Conservation (phyloP, 2,329 filamentous ascomycete genomes). For the Tolypocladium endophyticum region DNA sequence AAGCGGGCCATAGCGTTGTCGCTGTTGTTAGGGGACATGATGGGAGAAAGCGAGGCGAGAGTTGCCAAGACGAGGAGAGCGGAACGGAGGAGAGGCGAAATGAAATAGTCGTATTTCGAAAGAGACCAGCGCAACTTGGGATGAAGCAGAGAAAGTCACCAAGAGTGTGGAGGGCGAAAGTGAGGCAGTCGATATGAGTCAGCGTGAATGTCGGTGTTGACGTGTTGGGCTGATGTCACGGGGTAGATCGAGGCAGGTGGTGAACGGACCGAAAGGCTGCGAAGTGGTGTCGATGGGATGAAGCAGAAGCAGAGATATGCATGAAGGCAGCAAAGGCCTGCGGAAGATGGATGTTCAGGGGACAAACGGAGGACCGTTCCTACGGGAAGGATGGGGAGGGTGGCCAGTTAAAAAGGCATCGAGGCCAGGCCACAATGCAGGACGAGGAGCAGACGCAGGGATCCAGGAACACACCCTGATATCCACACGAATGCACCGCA, state of each 20-base stretch:
- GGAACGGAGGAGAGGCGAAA: background rate
- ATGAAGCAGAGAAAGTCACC: background rate
- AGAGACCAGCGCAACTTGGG: background rate
- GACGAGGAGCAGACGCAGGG: background rate
- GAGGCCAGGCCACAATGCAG: background rate
- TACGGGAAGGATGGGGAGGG: background rate
- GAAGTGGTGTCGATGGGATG: background rate
- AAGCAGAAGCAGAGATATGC: background rate
- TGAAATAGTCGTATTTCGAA: background rate
- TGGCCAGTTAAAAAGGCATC: background rate
- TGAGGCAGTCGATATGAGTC: background rate
- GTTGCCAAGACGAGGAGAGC: background rate
- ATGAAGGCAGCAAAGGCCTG: background rate
- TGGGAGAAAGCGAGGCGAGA: constrained; percentile 3
- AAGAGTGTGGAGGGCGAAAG: background rate
- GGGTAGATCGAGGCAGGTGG: background rate
- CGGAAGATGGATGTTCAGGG: background rate
- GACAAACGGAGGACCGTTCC: background rate
- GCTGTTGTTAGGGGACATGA: constrained; percentile 43
- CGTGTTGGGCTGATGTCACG: background rate
- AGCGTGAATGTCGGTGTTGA: background rate
- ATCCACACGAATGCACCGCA: background rate
- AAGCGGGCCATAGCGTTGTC: constrained; percentile 48
- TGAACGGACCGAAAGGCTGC: background rate
- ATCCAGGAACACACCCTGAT: background rate